Evolutionary conservation across 495 filamentous ascomycete species (phyloP).

Genomic region (Tuber melanosporum): DNA sequence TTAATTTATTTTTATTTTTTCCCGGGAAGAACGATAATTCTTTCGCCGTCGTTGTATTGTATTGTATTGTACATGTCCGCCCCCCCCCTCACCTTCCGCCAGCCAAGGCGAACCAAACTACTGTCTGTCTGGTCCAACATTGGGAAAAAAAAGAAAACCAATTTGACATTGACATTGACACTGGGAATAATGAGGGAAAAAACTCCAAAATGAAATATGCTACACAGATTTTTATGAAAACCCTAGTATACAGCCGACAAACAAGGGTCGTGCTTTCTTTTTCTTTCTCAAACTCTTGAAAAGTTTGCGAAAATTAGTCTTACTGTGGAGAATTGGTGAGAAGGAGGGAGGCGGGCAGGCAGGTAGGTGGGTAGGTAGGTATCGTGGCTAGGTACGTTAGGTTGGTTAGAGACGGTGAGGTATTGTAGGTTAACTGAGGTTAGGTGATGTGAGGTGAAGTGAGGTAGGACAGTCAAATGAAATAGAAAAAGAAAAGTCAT

Average conservation of each 20-base stretch:
- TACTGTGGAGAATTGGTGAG: slow-evolving; percentile 1
- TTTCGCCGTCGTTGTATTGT: neutral
- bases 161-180: neutral
- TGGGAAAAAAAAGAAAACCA: neutral
- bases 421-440: neutral
- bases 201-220: slow-evolving; percentile 3
- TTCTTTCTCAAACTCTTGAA: neutral
- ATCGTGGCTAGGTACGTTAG: neutral
- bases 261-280: neutral
- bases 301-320: slow-evolving; percentile 1
- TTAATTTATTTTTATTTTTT: too few species aligned
- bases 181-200: neutral
- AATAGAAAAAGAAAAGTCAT: neutral
- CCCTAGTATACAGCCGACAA: slow-evolving; percentile 1
- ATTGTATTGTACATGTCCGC: neutral
- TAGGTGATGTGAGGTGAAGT: neutral
- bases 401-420: neutral
- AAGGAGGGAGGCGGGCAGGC: neutral
- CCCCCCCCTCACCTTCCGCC: neutral
- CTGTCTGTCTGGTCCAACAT: neutral
- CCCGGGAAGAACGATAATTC: neutral
- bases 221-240: slow-evolving; percentile 1
- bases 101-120: neutral
- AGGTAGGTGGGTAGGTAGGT: neutral
- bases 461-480: neutral